Evolutionary conservation across 352 stramenopile genomes (phyloP), one percentile per base, ranked within the genome.

Genomic region (Phytophthora pinifolia): DNA sequence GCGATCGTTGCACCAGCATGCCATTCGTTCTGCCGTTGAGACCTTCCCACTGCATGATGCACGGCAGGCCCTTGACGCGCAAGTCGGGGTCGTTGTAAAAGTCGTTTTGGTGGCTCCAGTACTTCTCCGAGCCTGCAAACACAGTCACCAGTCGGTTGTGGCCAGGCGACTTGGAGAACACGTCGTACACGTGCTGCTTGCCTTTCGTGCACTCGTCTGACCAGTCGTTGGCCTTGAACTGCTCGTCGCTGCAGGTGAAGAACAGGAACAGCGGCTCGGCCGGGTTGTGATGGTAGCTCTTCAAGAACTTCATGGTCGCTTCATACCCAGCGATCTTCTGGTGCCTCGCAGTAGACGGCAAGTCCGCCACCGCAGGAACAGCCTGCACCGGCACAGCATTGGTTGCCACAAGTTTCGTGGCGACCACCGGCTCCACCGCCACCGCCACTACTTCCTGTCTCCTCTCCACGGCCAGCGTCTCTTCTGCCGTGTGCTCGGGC

Each of bases 171-270:
- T 81, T 80, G 36, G 63, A 54, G 39, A 90, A 90, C 27, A 82
- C 52, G 14, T 82, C 61, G 35, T 87, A 82, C 17, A 90, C 71
- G 46, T 76, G 62, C 46, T 79, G 55, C 15, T 74, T 76, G 14
- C 72, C 76, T n/a, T 72, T 42, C 6, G 29, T 38, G 52, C 78
- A 90, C 22, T 68, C 53, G 22, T 66, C 48, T 1, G 70, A 84
- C 78, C 79, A 88, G 44, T 90, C 75, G 17, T 56, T 46, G 9
- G 72, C 49, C 10, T 79, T 67, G 33, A 80, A 79, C 9, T 74
- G 39, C 22, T 84, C 61, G 42, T 90, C 77, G 18, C 79, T 88
- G 57, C 80, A 90, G 29, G 74, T 70, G 54, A 90, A 90, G 44
- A 86, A 76, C 9, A 90, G 54, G 37, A 86, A 88, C 31, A 90